Conservation (phyloP, 495 filamentous ascomycete species). For the Aspergillus sclerotioniger region DNA sequence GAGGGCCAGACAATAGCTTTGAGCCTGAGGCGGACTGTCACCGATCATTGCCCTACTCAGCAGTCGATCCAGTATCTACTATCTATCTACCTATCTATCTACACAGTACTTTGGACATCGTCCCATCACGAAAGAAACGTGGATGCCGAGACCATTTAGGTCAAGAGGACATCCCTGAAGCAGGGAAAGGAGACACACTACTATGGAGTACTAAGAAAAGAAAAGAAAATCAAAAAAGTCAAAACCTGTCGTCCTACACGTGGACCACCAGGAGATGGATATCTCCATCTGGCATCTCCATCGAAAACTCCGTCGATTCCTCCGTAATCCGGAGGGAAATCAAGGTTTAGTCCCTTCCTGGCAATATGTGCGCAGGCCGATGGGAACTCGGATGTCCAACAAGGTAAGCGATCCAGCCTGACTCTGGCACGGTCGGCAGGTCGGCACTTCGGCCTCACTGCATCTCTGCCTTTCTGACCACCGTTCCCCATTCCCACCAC, state of each 20-base stretch:
- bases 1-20: background rate
- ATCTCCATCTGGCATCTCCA: too few relatives aligned
- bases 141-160: too few relatives aligned
- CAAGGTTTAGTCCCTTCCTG: background rate
- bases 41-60: background rate
- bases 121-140: too few relatives aligned
- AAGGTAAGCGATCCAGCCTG: too few relatives aligned
- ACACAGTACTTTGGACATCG: too few relatives aligned
- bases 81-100: background rate
- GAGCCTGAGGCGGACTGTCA: too few relatives aligned
- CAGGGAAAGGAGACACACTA: background rate
- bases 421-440: too few relatives aligned
- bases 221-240: background rate
- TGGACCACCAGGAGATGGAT: background rate
- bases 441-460: too few relatives aligned
- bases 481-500: too few relatives aligned
- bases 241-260: background rate
- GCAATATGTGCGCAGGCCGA: background rate
- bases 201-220: background rate
- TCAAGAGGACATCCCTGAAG: too few relatives aligned
- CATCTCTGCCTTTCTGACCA: too few relatives aligned
- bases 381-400: too few relatives aligned
- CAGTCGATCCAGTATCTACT: background rate
- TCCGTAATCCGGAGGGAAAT: slow-evolving; percentile 15
- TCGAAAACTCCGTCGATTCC: background rate